phyloP scores from a whole-genome alignment of 1,139 yeast genomes.

The Taphrina wiesneri region DNA sequence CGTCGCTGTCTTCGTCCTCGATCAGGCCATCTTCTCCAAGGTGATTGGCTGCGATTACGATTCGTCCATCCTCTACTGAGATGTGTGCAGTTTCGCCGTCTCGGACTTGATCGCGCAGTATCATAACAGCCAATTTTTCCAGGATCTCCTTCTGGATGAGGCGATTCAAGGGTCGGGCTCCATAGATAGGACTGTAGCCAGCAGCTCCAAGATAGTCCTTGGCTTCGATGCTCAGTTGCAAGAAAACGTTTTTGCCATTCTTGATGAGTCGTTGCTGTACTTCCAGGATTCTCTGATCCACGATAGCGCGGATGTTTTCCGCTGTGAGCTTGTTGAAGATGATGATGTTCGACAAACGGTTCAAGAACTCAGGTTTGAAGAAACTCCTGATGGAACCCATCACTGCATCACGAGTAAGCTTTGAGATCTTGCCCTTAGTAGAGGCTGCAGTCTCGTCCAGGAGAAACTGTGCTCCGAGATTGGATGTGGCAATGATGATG shows the following conservation, averaged over 20 bases:
- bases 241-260: constrained; percentile 73
- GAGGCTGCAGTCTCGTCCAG: constrained; percentile 62
- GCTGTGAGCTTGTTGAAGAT: constrained; percentile 88
- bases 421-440: constrained; percentile 54
- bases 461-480: constrained; percentile 91
- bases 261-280: constrained; percentile 80
- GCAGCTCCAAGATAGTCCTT: constrained; percentile 74
- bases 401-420: constrained; percentile 69
- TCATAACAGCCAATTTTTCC: constrained; percentile 82
- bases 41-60: constrained; percentile 84
- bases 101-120: constrained; percentile 79
- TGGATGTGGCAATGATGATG: constrained; percentile 93
- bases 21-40: constrained; percentile 53
- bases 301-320: constrained; percentile 90
- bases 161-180: constrained; percentile 97
- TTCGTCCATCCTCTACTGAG: constrained; percentile 55
- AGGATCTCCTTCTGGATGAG: constrained; percentile 84
- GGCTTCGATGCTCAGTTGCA: constrained; percentile 71
- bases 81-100: constrained; percentile 84
- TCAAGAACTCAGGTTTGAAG: constrained; percentile 95
- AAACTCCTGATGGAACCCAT: constrained; percentile 84
- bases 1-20: constrained; percentile 50
- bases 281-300: constrained; percentile 76
- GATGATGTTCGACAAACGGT: constrained; percentile 90
- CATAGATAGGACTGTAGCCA: constrained; percentile 90